Percentiles rank a stretch among this genome's conserved stretches.
Evolutionary conservation across 2,329 filamentous ascomycete genomes (phyloP).

Genomic region (Nemania sp.): DNA sequence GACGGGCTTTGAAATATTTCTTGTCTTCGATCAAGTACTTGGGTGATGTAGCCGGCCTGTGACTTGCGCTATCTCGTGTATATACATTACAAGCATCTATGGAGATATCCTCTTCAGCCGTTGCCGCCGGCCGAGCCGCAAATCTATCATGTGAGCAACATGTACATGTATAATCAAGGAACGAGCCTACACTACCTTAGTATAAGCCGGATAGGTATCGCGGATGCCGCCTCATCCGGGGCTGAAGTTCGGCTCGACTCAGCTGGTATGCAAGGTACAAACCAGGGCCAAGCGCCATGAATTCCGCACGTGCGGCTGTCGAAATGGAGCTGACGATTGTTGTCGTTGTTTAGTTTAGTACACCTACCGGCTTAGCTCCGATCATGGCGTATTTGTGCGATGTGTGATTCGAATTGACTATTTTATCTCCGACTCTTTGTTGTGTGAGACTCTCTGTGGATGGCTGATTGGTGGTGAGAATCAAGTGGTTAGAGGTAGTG

Average conservation of each 20-base stretch:
- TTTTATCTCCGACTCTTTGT: not conserved
- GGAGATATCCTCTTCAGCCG: no score
- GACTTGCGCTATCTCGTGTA: no score
- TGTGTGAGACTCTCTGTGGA: not conserved
- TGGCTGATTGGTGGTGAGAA: not conserved
- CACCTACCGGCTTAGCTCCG: not conserved
- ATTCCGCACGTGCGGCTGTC: not conserved
- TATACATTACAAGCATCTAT: no score
- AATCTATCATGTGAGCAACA: not conserved
- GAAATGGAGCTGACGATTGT: not conserved
- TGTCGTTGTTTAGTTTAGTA: not conserved
- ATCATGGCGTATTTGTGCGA: not conserved
- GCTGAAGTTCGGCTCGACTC: not conserved
- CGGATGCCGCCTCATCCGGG: not conserved
- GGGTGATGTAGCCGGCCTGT: no score
- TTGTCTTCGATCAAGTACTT: no score
- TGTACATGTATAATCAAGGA: not conserved
- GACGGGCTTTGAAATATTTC: no score
- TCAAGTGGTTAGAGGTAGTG: no score
- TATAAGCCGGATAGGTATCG: not conserved
- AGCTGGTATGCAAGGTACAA: slow-evolving; percentile 10
- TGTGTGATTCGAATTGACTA: not conserved
- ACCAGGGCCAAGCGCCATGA: no score
- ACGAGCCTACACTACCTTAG: no score
- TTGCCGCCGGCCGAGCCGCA: no score